Base-by-base conservation (phyloP, 2,329 filamentous ascomycete genomes). In the Boeremia exigua region DNA sequence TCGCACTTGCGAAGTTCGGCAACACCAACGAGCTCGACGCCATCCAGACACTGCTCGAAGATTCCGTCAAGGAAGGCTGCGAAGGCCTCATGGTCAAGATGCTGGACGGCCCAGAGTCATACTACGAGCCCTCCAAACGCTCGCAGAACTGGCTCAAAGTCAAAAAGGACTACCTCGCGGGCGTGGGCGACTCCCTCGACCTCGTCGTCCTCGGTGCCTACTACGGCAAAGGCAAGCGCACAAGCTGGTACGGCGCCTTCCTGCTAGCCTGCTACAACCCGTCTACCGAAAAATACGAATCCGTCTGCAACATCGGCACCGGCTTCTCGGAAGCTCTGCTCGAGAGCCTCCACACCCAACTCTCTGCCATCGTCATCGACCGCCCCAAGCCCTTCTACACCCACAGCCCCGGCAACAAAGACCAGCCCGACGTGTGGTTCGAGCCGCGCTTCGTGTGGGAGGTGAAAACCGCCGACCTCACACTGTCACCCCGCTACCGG, bases 31-130 rank as follows among this genome's bases (percentile, higher is more conserved):
- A 97, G 64, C 82, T 99, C 3, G 94, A 98, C 48, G 91, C 96
- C 69, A 99, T 99, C 50, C 94, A 98, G 71, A 84, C 82, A 1
- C 90, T 99, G 68, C 83, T 99, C 2, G 95, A 99, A 69, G 94
- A 98, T 56, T 95, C 91, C 68, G 90, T 99, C 61, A 96, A 96
- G 76, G 91, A 93, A 2, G 96, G 92, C 0, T 99, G 95, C 71
- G 95, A 99, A 80, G 95, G 95, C 10, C 81, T 99, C 48, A 99
- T 99, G 95, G 95, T 99, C 12, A 99, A 99, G 81, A 99, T 99
- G 95, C 79, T 99, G 56, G 94, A 98, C 73, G 95, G 94, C 0
- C 81, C 85, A 6, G 94, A 97, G 76, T 96, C 91, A 65, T 91
- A 91, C 67, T 99, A 99, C 73, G 94, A 98, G 77, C 95, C 95